A percentile compares a stretch with the other conserved stretches of the same genome.
Conservation (phyloP, 1,139 yeast genomes). For the Hansenula lynferdii region DNA sequence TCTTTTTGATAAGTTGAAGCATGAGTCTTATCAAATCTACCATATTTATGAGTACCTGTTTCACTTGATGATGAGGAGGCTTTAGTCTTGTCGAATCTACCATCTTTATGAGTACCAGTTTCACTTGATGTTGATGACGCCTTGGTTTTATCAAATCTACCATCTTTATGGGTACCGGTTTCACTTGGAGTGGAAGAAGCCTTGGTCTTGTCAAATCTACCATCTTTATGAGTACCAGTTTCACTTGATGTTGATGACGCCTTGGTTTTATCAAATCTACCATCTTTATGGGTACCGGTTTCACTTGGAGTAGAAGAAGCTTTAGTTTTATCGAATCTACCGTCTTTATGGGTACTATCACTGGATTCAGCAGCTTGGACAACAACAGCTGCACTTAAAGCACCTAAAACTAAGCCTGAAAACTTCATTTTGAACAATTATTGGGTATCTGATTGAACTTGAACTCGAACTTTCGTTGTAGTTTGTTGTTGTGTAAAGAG, state of each 20-base stretch:
- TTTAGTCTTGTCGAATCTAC: constrained; percentile 45
- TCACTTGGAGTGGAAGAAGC: constrained; percentile 28
- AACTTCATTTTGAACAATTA: constrained; percentile 30
- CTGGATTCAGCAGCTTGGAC: constrained; percentile 18
- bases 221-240: constrained; percentile 35
- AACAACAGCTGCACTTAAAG: constrained; percentile 18
- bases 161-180: constrained; percentile 41
- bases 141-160: constrained; percentile 40
- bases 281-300: constrained; percentile 41
- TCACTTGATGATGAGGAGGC: constrained; percentile 14
- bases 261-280: constrained; percentile 48
- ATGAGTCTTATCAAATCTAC: constrained; percentile 39
- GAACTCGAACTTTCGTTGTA: too few relatives aligned
- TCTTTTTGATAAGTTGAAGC: constrained; percentile 22
- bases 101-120: constrained; percentile 39
- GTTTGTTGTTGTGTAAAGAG: background rate
- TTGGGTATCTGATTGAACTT: too few relatives aligned
- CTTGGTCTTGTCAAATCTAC: constrained; percentile 37
- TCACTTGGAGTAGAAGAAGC: constrained; percentile 28
- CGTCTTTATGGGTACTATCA: constrained; percentile 39
- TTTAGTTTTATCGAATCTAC: constrained; percentile 39
- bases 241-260: constrained; percentile 29
- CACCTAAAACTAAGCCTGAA: constrained; percentile 26
- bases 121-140: constrained; percentile 24
- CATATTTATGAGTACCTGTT: constrained; percentile 37